Base-by-base conservation (phyloP, 805 yeast species). In the Candida silvatica region DNA sequence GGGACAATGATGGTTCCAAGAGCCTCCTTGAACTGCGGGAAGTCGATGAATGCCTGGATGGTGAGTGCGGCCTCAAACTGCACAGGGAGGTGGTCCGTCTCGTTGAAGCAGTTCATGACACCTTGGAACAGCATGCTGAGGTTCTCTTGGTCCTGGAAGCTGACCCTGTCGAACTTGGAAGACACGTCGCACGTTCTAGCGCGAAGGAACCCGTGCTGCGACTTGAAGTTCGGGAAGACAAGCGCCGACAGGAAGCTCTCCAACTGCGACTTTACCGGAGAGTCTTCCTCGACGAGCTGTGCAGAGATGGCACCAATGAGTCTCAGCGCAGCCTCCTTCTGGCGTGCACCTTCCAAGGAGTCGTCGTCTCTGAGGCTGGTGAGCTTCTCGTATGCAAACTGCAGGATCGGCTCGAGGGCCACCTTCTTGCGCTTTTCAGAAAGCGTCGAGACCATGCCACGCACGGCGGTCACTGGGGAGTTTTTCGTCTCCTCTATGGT, bases 61-160 rank as follows among this genome's bases (percentile, higher is more conserved):
- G 95, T 92, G 37, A 86, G 61, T 0, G 96, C 85, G 14, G 90
- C 87, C 49, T 85, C 83, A 32, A 90, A 69, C 52, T 78, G 81
- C 3, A 86, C 84, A 0, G 96, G 95, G 35, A 75, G 57, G 37
- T 81, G 61, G 23, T 67, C 59, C 27, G 58, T 55, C 35, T 77
- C 78, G 36, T 66, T 54, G 45, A 73, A 61, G 45, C 72, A 63
- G 14, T 47, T 27, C 44, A 71, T 48, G 2, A 72, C 64, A 28
- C 77, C 77, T 34, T 67, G 58, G 43, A 63, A 69, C 17, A 74
- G 42, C 4, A 49, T 45, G 26, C 58, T 61, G 16, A 68, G 41
- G 31, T 53, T 60, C 14, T 52, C 44, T 19, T 54, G 55, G 29
- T 66, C 54, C 23, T 60, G 49, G 44, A 82, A 76, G 31, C 70